Base-by-base conservation (phyloP, 2,329 filamentous ascomycete genomes). In the Malbranchea zuffiana region DNA sequence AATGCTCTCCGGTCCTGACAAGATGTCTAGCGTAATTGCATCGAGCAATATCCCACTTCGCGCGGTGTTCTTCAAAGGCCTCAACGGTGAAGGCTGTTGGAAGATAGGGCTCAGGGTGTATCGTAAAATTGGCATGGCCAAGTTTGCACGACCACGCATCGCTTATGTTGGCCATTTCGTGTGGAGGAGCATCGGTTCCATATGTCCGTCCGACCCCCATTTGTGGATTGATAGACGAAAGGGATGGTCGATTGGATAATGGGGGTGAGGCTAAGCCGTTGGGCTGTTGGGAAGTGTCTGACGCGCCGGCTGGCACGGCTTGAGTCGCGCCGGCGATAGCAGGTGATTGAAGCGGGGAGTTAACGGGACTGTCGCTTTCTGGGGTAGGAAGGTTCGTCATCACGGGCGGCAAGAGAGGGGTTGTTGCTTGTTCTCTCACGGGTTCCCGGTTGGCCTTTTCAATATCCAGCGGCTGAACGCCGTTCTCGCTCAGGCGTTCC, bases 121-220 rank as follows among this genome's bases (percentile, higher is more conserved):
- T 92, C 50, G 75, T 87, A 57, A 92, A 95, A 63, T 96, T 94
- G 46, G 87, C 87, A 55, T 96, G 87, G 18, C 88, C 88, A 10
- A 96, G 74, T 39, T 76, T 77, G 52, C 80, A 75, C 1, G 83
- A 80, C 88, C 88, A 95, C 47, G 80, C 76, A 54, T 93, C 85
- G 33, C 78, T 69, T 4, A 55, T 51, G 25, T 77, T 74, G 38
- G 81, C 75, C n/a, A 75, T 64, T 37, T 78, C 64, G 44, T 86
- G 75, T 3, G 74, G 70, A 3, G 78, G 74, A 11, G 81, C 73
- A 17, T 76, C 72, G 71, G 64, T 35, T 57, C 72, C 47, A 56
- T 63, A 48, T 61, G 70, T 56, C 35, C 57, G 53, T 6, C 61
- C 65, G 32, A 60, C 63, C 26, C 65, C 59, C 21, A 68, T 59